A percentile compares a stretch with the other conserved stretches of the same genome.
Conservation (phyloP, 352 stramenopile species). For the Bremia lactucae region DNA sequence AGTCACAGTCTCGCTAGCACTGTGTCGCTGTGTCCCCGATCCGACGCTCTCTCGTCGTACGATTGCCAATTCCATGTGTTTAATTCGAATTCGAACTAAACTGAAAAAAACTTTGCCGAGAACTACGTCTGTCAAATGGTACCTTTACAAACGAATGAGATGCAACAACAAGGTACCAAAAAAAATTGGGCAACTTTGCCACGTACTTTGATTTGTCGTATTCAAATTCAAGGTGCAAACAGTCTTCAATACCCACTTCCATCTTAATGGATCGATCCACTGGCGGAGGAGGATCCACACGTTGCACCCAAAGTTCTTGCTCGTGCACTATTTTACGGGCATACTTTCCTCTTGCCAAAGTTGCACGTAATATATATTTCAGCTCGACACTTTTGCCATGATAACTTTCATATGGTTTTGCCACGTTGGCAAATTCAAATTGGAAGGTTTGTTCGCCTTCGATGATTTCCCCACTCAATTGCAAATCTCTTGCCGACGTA, state of each 20-base stretch:
- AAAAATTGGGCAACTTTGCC: background rate
- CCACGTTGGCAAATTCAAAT: constrained; percentile 92
- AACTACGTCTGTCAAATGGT: constrained; percentile 93
- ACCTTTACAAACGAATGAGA: constrained; percentile 16
- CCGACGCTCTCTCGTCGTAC: constrained; percentile 91
- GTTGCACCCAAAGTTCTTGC: constrained; percentile 91
- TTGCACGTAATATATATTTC: constrained; percentile 93
- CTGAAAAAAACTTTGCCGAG: constrained; percentile 97
- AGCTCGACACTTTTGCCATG: constrained; percentile 92
- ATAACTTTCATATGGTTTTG: constrained; percentile 96
- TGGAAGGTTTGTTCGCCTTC: constrained; percentile 48
- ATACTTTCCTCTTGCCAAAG: constrained; percentile 84
- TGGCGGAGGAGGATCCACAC: constrained; percentile 38
- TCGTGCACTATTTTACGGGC: constrained; percentile 86
- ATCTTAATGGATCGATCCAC: constrained; percentile 94
- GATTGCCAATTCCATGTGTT: constrained; percentile 98
- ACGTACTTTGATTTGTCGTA: constrained; percentile 92
- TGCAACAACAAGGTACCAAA: background rate
- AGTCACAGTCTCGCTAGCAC: constrained; percentile 93
- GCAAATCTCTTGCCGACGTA: constrained; percentile 83
- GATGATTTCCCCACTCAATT: constrained; percentile 63
- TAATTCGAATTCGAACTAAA: constrained; percentile 98
- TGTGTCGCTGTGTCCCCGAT: constrained; percentile 64
- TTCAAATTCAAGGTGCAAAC: constrained; percentile 98
- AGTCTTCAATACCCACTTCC: constrained; percentile 98